Evolutionary conservation across 2,329 filamentous ascomycete species (phyloP).

Genomic region (Neofusicoccum umdonicola): DNA sequence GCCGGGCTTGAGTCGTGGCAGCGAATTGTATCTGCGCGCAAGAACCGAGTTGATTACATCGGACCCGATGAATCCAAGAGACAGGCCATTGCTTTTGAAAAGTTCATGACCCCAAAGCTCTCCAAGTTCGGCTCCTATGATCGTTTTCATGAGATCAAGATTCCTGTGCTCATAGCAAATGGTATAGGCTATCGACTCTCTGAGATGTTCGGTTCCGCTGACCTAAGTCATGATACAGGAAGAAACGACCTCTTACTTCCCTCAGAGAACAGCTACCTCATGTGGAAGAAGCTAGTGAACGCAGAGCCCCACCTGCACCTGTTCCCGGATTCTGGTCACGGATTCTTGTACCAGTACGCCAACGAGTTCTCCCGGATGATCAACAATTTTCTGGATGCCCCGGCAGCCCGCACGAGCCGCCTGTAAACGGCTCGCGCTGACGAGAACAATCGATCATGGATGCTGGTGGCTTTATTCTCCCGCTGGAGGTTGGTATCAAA

Average conservation of each 20-base stretch:
- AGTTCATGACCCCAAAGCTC: conserved; percentile 18
- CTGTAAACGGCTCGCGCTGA: background rate
- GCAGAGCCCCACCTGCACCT: conserved; percentile 21
- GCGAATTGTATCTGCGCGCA: background rate
- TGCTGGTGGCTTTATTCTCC: too few species aligned
- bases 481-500: too few species aligned
- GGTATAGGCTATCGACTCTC: conserved; percentile 7
- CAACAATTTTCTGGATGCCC: conserved; percentile 17
- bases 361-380: conserved; percentile 20
- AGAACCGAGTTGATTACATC: conserved; percentile 6
- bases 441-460: too few species aligned
- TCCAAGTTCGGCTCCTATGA: conserved; percentile 19
- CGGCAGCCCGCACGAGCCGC: background rate
- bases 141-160: conserved; percentile 27
- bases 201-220: background rate
- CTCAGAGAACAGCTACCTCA: conserved; percentile 20
- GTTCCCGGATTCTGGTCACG: conserved; percentile 24
- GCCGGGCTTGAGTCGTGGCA: conserved; percentile 14
- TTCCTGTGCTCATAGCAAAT: conserved; percentile 32
- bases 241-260: conserved; percentile 22
- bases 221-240: background rate
- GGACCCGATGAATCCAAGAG: conserved; percentile 12
- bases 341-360: conserved; percentile 25
- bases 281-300: conserved; percentile 21
- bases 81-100: conserved; percentile 13